Evolutionary conservation across 1,139 yeast species (phyloP).

Genomic region (Maudiozyma humilis): DNA sequence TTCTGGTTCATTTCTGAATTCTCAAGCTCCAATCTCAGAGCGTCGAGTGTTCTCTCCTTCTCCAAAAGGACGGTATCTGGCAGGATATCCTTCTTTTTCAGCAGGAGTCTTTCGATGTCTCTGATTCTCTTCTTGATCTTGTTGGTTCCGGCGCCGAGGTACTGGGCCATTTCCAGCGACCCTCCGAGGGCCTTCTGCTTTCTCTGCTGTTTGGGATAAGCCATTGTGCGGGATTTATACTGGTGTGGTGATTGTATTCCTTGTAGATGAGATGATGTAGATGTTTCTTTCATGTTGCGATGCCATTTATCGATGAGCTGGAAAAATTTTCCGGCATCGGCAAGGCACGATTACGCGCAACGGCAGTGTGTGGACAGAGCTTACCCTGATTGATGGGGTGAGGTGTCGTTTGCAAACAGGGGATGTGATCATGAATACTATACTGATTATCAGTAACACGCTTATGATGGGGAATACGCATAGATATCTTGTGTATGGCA

Average conservation of each 20-base stretch:
- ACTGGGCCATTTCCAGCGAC: slow-evolving; percentile 30
- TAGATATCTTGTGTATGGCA: no score
- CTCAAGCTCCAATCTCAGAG: slow-evolving; percentile 58
- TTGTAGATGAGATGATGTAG: neutral
- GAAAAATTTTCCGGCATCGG: no score
- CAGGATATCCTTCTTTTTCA: slow-evolving; percentile 44
- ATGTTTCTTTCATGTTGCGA: no score
- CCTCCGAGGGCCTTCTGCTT: slow-evolving; percentile 17
- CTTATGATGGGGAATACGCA: no score
- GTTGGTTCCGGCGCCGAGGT: slow-evolving; percentile 33
- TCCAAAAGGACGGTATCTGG: slow-evolving; percentile 73
- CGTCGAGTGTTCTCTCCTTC: slow-evolving; percentile 78
- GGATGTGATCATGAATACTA: no score
- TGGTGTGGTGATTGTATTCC: no score
- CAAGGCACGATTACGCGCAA: no score
- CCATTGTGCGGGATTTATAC: slow-evolving; percentile 1
- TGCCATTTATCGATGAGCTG: slow-evolving; percentile 6
- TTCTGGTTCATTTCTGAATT: slow-evolving; percentile 44
- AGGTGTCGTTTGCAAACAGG: no score
- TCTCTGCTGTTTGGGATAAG: slow-evolving; percentile 12
- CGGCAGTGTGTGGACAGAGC: no score
- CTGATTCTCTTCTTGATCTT: slow-evolving; percentile 78
- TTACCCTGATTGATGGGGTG: no score
- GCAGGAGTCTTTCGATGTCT: slow-evolving; percentile 66
- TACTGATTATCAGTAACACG: no score